These are phyloP conservation scores for Capsicum pubescens DNA, from an alignment of 257 asterid species.

Conservation along the genomic window DNA sequence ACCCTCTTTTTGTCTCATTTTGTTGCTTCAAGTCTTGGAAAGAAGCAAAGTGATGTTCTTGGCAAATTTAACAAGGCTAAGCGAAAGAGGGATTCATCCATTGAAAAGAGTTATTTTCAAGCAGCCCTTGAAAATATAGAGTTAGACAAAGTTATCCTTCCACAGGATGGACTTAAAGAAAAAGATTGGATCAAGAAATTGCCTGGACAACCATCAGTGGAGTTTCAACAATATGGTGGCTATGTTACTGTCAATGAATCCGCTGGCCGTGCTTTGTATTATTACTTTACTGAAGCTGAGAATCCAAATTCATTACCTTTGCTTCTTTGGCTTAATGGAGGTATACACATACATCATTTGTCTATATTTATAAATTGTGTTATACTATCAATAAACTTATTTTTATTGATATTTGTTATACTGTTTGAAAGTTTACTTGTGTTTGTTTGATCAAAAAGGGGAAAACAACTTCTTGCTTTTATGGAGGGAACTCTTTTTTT, in stretches of 20 bases:
- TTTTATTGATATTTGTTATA: too few relatives aligned
- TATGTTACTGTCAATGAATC: slow-evolving; percentile 48
- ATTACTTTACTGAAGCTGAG: slow-evolving; percentile 52
- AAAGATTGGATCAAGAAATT: slow-evolving; percentile 43
- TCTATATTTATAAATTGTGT: background rate
- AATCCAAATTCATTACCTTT: slow-evolving; percentile 47
- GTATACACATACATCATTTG: slow-evolving; percentile 29
- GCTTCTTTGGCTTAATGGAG: slow-evolving; percentile 62
- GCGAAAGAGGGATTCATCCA: background rate
- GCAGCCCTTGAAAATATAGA: background rate
- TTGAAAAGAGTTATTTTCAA: background rate
- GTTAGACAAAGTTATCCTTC: background rate
- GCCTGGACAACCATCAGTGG: slow-evolving; percentile 60
- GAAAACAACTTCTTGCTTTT: too few relatives aligned
- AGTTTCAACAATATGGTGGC: slow-evolving; percentile 56
- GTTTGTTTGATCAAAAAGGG: too few relatives aligned
- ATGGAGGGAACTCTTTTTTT: too few relatives aligned
- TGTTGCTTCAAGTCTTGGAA: background rate
- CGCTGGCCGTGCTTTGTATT: slow-evolving; percentile 53
- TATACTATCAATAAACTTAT: background rate
- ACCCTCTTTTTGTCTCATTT: background rate
- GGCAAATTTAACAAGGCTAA: background rate
- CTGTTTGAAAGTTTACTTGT: too few relatives aligned
- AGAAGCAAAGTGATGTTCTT: slow-evolving; percentile 1
- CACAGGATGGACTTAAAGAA: slow-evolving; percentile 49